Percentiles rank a stretch among this genome's conserved stretches.
Conservation (phyloP, 805 yeast species). For the Candida oleophila region DNA sequence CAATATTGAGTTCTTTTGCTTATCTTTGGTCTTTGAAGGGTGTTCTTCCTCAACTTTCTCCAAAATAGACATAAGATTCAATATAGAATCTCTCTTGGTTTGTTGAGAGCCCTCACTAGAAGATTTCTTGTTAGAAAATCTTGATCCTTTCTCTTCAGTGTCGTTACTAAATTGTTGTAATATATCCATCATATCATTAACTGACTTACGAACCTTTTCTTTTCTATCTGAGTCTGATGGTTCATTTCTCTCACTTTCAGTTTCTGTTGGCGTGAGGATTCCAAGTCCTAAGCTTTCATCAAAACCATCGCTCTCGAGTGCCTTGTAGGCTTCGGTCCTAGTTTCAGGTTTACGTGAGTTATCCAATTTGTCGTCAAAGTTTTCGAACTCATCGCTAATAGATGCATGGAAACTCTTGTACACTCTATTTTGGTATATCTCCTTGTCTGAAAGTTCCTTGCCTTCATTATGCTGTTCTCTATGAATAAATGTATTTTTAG, state of each 20-base stretch:
- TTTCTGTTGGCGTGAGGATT: not conserved
- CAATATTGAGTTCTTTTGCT: slow-evolving; percentile 21
- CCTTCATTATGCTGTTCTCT: slow-evolving; percentile 4
- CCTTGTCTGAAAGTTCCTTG: slow-evolving; percentile 5
- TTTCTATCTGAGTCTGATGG: not conserved
- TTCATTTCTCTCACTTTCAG: not conserved
- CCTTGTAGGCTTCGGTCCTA: not conserved
- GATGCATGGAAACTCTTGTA: slow-evolving; percentile 23
- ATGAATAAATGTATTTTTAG: slow-evolving; percentile 18
- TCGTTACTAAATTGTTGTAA: not conserved
- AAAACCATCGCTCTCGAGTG: not conserved
- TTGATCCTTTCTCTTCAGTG: not conserved
- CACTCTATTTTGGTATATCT: slow-evolving; percentile 8
- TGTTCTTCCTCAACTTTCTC: slow-evolving; percentile 4
- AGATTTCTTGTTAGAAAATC: not conserved
- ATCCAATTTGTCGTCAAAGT: too few species aligned
- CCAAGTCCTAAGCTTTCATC: slow-evolving; percentile 1
- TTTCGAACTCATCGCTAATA: slow-evolving; percentile 19
- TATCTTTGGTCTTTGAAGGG: slow-evolving; percentile 3
- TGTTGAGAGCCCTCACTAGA: not conserved
- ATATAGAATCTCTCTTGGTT: slow-evolving; percentile 10
- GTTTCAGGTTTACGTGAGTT: not conserved
- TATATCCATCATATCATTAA: slow-evolving; percentile 1
- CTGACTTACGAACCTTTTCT: not conserved
- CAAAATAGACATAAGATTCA: slow-evolving; percentile 15